A percentile compares a stretch with the other conserved stretches of the same genome.
Evolutionary conservation across 1,284 basidiomycete species (phyloP).

Genomic region (Pholiota adiposa): DNA sequence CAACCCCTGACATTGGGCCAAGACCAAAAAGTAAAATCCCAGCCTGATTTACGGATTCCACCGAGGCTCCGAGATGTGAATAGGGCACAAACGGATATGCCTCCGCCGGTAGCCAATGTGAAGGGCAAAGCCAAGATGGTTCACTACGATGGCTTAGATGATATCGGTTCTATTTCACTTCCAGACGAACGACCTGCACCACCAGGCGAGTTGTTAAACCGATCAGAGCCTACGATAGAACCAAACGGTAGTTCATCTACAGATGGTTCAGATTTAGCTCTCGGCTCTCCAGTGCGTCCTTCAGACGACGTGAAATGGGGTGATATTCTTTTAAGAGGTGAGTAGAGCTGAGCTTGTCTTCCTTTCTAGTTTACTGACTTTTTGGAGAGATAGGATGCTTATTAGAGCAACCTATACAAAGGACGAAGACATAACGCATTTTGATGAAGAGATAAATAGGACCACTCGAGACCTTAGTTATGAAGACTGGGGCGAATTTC

Average conservation of each 20-base stretch:
- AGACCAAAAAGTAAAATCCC: constrained; percentile 3
- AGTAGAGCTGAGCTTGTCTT: constrained; percentile 10
- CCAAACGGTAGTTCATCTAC: constrained; percentile 65
- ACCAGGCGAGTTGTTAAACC: constrained; percentile 61
- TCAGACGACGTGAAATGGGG: constrained; percentile 37
- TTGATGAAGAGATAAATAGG: constrained; percentile 73
- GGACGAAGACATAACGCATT: constrained; percentile 55
- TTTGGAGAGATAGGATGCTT: constrained; percentile 77
- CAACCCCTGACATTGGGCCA: neutral
- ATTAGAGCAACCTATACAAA: constrained; percentile 72
- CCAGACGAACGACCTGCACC: constrained; percentile 43
- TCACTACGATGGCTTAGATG: constrained; percentile 39
- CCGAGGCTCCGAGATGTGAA: neutral
- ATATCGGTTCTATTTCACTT: constrained; percentile 15
- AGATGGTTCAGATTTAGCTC: neutral
- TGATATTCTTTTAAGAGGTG: constrained; percentile 69
- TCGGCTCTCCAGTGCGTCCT: neutral
- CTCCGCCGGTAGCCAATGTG: constrained; percentile 7
- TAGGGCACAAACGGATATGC: constrained; percentile 24
- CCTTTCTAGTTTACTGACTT: constrained; percentile 17
- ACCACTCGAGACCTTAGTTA: constrained; percentile 64
- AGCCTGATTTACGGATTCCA: neutral
- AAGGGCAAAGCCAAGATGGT: constrained; percentile 43
- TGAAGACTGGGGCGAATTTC: constrained; percentile 76
- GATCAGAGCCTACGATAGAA: constrained; percentile 52